These are phyloP conservation scores for Leccinum pachyderme DNA, from an alignment of 1,284 basidiomycete species.

Conservation along the genomic window DNA sequence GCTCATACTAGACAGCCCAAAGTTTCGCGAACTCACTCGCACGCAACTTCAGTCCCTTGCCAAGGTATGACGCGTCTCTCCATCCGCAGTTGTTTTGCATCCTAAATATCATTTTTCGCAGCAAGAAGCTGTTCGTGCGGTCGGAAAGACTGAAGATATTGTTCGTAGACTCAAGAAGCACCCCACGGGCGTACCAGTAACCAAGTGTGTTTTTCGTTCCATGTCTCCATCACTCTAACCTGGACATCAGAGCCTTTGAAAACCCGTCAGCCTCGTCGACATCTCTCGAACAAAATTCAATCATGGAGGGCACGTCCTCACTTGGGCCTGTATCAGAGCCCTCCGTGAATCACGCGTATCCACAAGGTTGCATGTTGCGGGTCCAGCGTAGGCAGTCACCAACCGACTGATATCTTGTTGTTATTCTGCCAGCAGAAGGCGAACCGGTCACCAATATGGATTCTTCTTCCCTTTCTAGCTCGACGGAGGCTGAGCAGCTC, in stretches of 20 bases:
- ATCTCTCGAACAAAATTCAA: not conserved
- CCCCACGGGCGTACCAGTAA: conserved; percentile 24
- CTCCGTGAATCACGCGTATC: not conserved
- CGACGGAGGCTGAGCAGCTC: conserved; percentile 15
- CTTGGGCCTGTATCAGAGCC: not conserved
- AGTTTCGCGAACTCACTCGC: conserved; percentile 23
- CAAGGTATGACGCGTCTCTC: conserved; percentile 17
- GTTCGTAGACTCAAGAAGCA: conserved; percentile 26
- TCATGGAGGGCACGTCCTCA: not conserved
- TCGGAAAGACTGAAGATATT: conserved; percentile 31
- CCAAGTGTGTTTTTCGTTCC: conserved; percentile 7
- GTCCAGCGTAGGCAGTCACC: not conserved
- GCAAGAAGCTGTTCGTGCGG: conserved; percentile 23
- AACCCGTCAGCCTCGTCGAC: not conserved
- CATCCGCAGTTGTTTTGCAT: not conserved
- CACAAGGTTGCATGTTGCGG: conserved; percentile 11
- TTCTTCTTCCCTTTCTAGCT: conserved; percentile 10
- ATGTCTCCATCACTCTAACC: not conserved
- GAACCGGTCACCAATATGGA: not conserved
- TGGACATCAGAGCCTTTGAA: conserved; percentile 7
- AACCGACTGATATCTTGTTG: not conserved
- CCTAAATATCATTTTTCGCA: conserved; percentile 5
- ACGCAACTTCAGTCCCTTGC: conserved; percentile 28
- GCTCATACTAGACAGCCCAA: conserved; percentile 14
- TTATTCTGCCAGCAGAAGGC: conserved; percentile 3